Base-by-base conservation (phyloP, 2,329 filamentous ascomycete species). In the Paecilomyces sp. region DNA sequence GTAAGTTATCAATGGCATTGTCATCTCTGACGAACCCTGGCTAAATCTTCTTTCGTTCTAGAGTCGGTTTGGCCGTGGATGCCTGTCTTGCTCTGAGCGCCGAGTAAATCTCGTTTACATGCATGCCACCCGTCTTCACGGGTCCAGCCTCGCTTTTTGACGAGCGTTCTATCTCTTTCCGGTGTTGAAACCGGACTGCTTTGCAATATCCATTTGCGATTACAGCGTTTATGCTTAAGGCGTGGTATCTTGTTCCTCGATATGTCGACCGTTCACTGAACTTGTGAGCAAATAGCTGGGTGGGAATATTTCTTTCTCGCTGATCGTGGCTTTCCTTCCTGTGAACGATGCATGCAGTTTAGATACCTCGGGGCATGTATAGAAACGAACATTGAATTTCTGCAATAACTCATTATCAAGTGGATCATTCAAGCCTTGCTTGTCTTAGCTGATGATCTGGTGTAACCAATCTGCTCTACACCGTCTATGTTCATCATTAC, bases 41-140 rank as follows among this genome's bases (percentile, higher is more conserved):
- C 52, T 22, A 56, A 58, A 64, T 68, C 56, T 68, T 50, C 18
- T 41, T 56, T 34, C 61, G 54, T 62, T 56, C 57, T 66, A 92
- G 90, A 75, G 90, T 94, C 68, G 90, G 90, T 47, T 79, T 91
- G 66, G 90, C 90, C n/a, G 90, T 94, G 50, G 90, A 94, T 75
- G 90, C 90, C 55, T 94, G 90, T 74, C 83, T 94, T 65, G 89
- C 90, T 62, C 78, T 94, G 60, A 85, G 80, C 63, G 72, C 77
- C 53, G 76, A 75, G 64, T 76, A 69, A 41, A 55, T 30, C 52
- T 12, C n/a, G 15, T 41, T 56, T 41, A 2, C 25, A 28, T 24
- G 52, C 22, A 36, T 33, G 31, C 54, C 22, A 36, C 54, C n/a
- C 54, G 11, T 50, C 33, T 24, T 57, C 25, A 51, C 36, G 56